Evolutionary conservation across 2,329 filamentous ascomycete genomes (phyloP).

Genomic region (Spiromastix sp.): DNA sequence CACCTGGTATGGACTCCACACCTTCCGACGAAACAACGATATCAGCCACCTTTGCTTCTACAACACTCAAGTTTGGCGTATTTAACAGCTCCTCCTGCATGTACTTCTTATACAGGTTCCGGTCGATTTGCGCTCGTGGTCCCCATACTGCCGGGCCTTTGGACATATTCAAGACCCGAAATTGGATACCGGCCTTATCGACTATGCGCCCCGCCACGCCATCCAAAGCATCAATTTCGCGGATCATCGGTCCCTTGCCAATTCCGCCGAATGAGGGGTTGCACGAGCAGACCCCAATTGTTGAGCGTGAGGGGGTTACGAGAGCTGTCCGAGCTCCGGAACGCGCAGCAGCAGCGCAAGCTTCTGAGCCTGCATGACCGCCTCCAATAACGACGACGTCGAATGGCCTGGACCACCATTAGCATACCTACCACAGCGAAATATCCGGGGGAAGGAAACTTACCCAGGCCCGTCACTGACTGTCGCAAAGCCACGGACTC

Average conservation of each 20-base stretch:
- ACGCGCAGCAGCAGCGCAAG: conserved; percentile 80
- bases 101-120: conserved; percentile 74
- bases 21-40: conserved; percentile 61
- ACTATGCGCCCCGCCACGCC: conserved; percentile 80
- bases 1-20: conserved; percentile 35
- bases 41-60: conserved; percentile 84
- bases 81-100: conserved; percentile 77
- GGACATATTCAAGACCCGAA: conserved; percentile 73
- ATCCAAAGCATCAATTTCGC: conserved; percentile 90
- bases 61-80: conserved; percentile 69
- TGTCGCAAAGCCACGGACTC: conserved; percentile 27
- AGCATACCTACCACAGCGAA: conserved; percentile 4
- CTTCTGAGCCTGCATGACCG: conserved; percentile 91
- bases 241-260: conserved; percentile 90
- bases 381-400: conserved; percentile 95
- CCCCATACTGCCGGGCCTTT: conserved; percentile 98
- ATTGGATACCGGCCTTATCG: conserved; percentile 91
- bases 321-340: conserved; percentile 81
- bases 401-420: conserved; percentile 46
- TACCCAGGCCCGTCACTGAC: conserved; percentile 29
- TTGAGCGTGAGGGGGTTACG: conserved; percentile 76
- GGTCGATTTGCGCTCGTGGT: conserved; percentile 89
- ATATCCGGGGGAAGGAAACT: conserved; percentile 6
- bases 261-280: conserved; percentile 98
- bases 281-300: conserved; percentile 90